Evolutionary conservation across 1,284 basidiomycete genomes (phyloP).

Genomic region (Stereum hirsutum): DNA sequence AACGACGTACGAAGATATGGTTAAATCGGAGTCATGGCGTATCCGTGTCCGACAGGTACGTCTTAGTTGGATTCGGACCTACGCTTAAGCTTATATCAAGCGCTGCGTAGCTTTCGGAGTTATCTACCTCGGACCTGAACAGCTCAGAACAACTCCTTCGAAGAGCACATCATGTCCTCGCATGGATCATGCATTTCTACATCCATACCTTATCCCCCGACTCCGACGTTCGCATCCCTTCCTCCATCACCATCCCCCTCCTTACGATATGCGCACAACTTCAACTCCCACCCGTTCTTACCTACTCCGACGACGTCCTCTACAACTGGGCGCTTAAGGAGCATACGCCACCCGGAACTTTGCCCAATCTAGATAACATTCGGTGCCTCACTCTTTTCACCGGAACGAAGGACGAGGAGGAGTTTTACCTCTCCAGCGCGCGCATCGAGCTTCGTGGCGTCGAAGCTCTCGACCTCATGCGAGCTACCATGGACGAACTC

Average conservation of each 20-base stretch:
- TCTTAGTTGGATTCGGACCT: slow-evolving; percentile 5
- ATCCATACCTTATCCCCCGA: slow-evolving; percentile 60
- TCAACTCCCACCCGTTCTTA: slow-evolving; percentile 83
- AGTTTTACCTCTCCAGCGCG: slow-evolving; percentile 85
- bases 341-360: slow-evolving; percentile 18
- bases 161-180: slow-evolving; percentile 78
- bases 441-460: slow-evolving; percentile 92
- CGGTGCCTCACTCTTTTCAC: slow-evolving; percentile 71
- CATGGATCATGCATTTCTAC: slow-evolving; percentile 86
- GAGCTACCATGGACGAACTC: slow-evolving; percentile 82
- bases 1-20: slow-evolving; percentile 34
- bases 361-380: slow-evolving; percentile 45
- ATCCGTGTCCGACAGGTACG: slow-evolving; percentile 46
- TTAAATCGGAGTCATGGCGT: slow-evolving; percentile 53
- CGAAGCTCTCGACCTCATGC: slow-evolving; percentile 80
- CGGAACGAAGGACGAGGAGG: slow-evolving; percentile 74
- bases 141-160: slow-evolving; percentile 62
- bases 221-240: slow-evolving; percentile 54
- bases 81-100: background rate
- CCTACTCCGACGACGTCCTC: slow-evolving; percentile 89
- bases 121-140: slow-evolving; percentile 41
- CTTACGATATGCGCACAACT: slow-evolving; percentile 70
- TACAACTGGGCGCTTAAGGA: slow-evolving; percentile 75
- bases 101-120: slow-evolving; percentile 31
- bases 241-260: slow-evolving; percentile 69